phyloP scores from a whole-genome alignment of 305 asterid genomes.

The Rubia balearica region DNA sequence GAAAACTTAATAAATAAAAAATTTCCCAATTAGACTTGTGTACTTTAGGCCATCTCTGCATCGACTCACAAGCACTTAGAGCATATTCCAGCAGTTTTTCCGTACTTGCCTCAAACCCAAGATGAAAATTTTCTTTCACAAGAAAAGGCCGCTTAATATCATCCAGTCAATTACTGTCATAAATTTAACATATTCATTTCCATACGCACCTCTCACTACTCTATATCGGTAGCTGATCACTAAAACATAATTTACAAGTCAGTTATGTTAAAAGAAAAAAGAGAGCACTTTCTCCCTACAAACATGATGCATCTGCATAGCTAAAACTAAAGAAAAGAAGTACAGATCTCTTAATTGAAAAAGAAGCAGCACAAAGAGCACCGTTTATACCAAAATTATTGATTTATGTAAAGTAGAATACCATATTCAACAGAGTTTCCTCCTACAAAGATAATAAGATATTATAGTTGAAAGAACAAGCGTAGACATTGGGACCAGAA shows the following conservation, averaged over 20 bases:
- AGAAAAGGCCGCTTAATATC: not conserved
- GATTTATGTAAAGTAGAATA: not conserved
- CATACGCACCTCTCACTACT: not conserved
- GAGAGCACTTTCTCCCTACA: not conserved
- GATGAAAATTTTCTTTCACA: not conserved
- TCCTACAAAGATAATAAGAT: not conserved
- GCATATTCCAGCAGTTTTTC: not conserved
- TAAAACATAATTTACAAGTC: not conserved
- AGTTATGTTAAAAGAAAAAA: not conserved
- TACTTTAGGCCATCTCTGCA: not conserved
- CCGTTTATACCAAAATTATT: not conserved
- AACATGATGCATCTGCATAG: not conserved
- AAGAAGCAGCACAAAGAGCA: not conserved
- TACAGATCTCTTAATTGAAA: not conserved
- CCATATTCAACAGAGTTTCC: not conserved
- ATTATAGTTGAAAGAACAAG: no score
- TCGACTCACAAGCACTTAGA: not conserved
- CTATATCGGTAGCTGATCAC: not conserved
- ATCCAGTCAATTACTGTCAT: not conserved
- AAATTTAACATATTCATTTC: not conserved
- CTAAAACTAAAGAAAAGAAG: not conserved
- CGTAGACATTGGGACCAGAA: not conserved
- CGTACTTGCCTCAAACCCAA: slow-evolving; percentile 6
- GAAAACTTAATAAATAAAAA: not conserved
- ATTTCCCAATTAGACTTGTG: not conserved